These are phyloP conservation scores for Saccharomycopsis sp. DNA, from an alignment of 805 yeast species.

Conservation along the genomic window DNA sequence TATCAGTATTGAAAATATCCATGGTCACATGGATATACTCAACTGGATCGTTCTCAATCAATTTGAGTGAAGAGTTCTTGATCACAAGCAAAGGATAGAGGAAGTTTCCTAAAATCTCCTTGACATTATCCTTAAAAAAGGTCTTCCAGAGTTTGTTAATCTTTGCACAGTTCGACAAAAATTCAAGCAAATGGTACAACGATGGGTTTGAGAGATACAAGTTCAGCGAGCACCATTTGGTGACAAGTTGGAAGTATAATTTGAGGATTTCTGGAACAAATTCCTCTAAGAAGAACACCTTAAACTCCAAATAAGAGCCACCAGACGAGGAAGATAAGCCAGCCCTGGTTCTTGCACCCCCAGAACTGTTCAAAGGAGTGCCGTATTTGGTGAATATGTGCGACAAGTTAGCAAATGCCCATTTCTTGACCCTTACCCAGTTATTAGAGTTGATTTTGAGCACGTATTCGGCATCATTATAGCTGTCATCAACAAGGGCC, in stretches of 20 bases:
- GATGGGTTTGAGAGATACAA: constrained; percentile 68
- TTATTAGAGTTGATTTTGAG: constrained; percentile 26
- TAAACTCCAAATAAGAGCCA: constrained; percentile 56
- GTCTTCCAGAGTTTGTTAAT: constrained; percentile 56
- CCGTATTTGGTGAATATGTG: constrained; percentile 71
- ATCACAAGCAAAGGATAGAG: constrained; percentile 74
- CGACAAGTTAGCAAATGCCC: constrained; percentile 77
- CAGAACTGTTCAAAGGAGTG: constrained; percentile 27
- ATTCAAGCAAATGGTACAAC: constrained; percentile 57
- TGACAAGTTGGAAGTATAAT: constrained; percentile 59
- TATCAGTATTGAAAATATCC: constrained; percentile 57
- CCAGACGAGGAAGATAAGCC: constrained; percentile 27
- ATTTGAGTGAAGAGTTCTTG: constrained; percentile 56
- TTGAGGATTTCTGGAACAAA: constrained; percentile 70
- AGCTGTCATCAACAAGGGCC: constrained; percentile 30
- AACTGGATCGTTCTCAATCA: constrained; percentile 80
- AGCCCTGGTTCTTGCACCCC: neutral
- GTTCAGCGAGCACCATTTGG: constrained; percentile 59
- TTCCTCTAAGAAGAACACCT: constrained; percentile 43
- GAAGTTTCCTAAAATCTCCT: constrained; percentile 60
- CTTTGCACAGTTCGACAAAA: constrained; percentile 56
- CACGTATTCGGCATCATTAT: neutral
- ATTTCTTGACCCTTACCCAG: constrained; percentile 76
- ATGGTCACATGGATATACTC: constrained; percentile 76
- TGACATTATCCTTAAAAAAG: constrained; percentile 56